Base-by-base conservation (phyloP, 148 eudicot genomes). In the Nyssa sinensis region DNA sequence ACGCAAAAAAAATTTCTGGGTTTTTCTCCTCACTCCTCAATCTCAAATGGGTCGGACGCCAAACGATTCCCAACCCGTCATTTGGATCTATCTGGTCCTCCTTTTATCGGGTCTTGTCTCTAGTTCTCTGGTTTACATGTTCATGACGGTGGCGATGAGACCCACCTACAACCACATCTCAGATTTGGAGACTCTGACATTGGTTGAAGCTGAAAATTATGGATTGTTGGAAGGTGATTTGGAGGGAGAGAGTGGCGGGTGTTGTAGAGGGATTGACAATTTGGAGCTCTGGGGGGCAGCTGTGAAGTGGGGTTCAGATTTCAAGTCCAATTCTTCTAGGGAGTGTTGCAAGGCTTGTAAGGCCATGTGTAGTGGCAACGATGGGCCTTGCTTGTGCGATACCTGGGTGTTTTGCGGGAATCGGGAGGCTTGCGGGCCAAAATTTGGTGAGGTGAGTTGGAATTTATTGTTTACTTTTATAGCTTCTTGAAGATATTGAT, bases 401-500 rank as follows among this genome's bases (percentile, higher is more conserved):
- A 77, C 78, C 73, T 90, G 94, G 94, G 94, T 90, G 71, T 90
- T 88, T 82, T 90, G 94, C 70, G 94, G 92, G 49, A 82, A 90
- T 80, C 81, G 67, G n/a, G 55, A 76, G 16, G 86, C 86, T 28
- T 90, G 94, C 75, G 92, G 94, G 2, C 24, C 79, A 24, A 83
- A 86, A 65, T 88, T 86, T 39, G 90, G 94, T 37, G 94, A 90
- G 94, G 94, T 90, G 53, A 82, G 84, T 58, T 67, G 55, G 58
- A 58, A 55, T 33, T 24, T 61, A 51, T 37, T 24, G 28, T 14
- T 28, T 53, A 17, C 27, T 68, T 55, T 51, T 9, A 30, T 19
- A 29, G 1, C 3, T 70, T 64, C 4, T 44, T 70, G 37, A 4
- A 27, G 49, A 14, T 34, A 21, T 59, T 64, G 17, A 6, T 44